These are phyloP conservation scores for Hapsidospora chrysogenum DNA, from an alignment of 495 filamentous ascomycete species.

Conservation along the genomic window DNA sequence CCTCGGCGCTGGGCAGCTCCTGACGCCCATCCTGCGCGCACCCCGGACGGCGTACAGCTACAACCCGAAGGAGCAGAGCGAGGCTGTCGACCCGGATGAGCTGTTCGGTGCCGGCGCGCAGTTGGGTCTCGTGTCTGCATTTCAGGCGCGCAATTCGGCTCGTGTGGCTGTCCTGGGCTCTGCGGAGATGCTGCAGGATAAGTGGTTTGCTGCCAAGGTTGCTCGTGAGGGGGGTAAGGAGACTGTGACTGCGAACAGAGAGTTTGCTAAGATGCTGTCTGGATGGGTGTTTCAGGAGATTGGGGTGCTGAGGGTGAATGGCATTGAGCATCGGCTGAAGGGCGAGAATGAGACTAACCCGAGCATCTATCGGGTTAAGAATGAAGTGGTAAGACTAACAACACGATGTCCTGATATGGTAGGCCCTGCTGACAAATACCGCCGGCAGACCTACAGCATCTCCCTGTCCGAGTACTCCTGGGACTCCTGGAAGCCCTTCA, in stretches of 20 bases:
- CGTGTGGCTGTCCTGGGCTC: conserved; percentile 78
- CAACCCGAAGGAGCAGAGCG: conserved; percentile 77
- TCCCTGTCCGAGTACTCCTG: conserved; percentile 70
- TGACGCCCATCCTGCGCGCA: conserved; percentile 68
- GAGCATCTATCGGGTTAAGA: conserved; percentile 88
- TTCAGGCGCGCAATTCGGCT: conserved; percentile 88
- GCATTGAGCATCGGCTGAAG: conserved; percentile 63
- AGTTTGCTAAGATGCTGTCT: conserved; percentile 69
- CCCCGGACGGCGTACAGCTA: conserved; percentile 78
- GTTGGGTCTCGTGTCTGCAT: conserved; percentile 59
- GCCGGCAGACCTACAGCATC: conserved; percentile 79
- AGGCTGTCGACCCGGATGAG: conserved; percentile 40
- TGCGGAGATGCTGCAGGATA: conserved; percentile 69
- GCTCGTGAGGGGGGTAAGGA: conserved; percentile 36
- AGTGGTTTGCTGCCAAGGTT: conserved; percentile 78
- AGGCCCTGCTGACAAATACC: neutral
- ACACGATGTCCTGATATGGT: neutral
- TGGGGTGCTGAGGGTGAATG: conserved; percentile 74
- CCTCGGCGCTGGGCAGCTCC: conserved; percentile 57
- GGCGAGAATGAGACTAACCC: conserved; percentile 50
- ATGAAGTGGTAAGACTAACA: conserved; percentile 82
- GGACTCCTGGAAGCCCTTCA: conserved; percentile 57
- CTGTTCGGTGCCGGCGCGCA: conserved; percentile 72
- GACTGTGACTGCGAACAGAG: conserved; percentile 54
- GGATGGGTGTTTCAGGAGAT: conserved; percentile 90